Base-by-base conservation (phyloP, 176 grass and related monocot species). In the Puya raimondii region DNA sequence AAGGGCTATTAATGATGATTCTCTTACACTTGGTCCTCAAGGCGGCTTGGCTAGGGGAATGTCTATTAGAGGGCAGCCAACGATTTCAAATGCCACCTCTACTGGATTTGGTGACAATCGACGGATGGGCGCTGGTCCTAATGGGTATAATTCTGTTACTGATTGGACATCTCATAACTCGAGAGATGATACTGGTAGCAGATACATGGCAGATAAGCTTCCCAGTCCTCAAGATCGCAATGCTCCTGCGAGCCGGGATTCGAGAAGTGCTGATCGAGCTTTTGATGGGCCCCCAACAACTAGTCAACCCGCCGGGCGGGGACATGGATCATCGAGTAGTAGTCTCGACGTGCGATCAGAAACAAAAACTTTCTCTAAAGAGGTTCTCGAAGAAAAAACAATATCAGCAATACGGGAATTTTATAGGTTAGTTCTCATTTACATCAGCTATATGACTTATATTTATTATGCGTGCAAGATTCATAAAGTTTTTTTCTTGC, bases 1-100 rank as follows among this genome's bases (percentile, higher is more conserved):
- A 70, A 85, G 86, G 25, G 56, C 65, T 65, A 76, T 84, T 51
- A 91, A 84, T 70, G 85, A 91, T 29, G 88, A 89, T 47, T 14
- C 83, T 50, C 66, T 96, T 64, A 92, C 88, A 18, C 81, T 92
- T 72, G 88, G 88, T 66, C 92, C 92, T 48, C 92, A 89, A 89
- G 92, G 92, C 67, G 88, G 88, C 73, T 84, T 96, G 11, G 92
- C 88, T 63, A 86, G 76, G 76, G 86, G 73, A 47, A 96, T 96
- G 88, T 91, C 88, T 72, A 71, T 80, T 71, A 86, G 81, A 85
- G 92, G 92, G 58, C 85, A 96, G 72, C 73, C 83, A 27, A 70
- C 57, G 12, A 52, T 78, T 68, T 88, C 88, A 51, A 85, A 76
- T 91, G 42, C 70, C 18, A 75, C 81, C 11, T 22, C 59, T 71